Evolutionary conservation across 1,284 basidiomycete species (phyloP).

Genomic region (Ustilago curta): DNA sequence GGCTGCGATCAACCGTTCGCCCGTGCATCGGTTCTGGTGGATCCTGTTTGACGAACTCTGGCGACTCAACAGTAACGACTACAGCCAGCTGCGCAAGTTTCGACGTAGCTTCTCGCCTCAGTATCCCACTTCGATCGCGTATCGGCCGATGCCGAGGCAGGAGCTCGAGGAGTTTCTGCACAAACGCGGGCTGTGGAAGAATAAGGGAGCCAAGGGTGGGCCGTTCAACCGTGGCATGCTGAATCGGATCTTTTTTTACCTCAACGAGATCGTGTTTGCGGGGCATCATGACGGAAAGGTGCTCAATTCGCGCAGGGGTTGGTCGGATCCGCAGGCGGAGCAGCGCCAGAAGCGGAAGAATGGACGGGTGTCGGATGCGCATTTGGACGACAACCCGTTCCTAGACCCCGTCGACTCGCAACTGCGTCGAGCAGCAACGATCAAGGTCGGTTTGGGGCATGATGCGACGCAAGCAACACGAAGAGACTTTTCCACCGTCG

Average conservation of each 20-base stretch:
- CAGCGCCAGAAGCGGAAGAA: neutral
- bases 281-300: slow-evolving; percentile 27
- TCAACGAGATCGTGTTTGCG: slow-evolving; percentile 79
- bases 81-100: slow-evolving; percentile 76
- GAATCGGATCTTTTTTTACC: slow-evolving; percentile 80
- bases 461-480: slow-evolving; percentile 75
- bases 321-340: slow-evolving; percentile 14
- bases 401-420: slow-evolving; percentile 41
- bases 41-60: slow-evolving; percentile 78
- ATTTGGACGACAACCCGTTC: slow-evolving; percentile 14
- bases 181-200: slow-evolving; percentile 76
- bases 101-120: slow-evolving; percentile 78
- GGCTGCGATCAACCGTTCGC: slow-evolving; percentile 73
- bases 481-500: slow-evolving; percentile 75
- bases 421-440: slow-evolving; percentile 32
- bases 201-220: slow-evolving; percentile 71
- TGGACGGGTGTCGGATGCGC: slow-evolving; percentile 6
- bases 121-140: slow-evolving; percentile 80
- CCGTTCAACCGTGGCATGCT: slow-evolving; percentile 79
- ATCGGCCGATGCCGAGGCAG: slow-evolving; percentile 78
- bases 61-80: slow-evolving; percentile 53
- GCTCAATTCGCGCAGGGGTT: slow-evolving; percentile 18
- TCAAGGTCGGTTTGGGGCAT: slow-evolving; percentile 72
- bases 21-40: slow-evolving; percentile 82
- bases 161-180: slow-evolving; percentile 77